Evolutionary conservation across 805 yeast genomes (phyloP).

Genomic region (Kazachstania psychrophila): DNA sequence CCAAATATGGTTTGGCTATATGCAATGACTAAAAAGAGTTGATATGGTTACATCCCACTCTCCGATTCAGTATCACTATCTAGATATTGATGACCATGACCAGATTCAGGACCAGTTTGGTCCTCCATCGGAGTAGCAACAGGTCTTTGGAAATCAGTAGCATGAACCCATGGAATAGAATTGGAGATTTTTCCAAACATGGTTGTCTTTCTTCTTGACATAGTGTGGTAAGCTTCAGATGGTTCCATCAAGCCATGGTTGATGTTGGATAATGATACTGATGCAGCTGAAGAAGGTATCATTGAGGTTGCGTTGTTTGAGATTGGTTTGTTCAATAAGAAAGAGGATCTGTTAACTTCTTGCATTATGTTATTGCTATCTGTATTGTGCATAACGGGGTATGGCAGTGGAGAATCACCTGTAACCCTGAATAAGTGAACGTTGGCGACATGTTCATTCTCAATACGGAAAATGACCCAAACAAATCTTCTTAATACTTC

Average conservation of each 20-base stretch:
- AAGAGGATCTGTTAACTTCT: neutral
- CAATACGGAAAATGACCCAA: slow-evolving; percentile 90
- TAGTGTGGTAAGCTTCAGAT: slow-evolving; percentile 15
- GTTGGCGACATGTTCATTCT: slow-evolving; percentile 91
- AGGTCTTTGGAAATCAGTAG: slow-evolving; percentile 74
- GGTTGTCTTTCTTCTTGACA: slow-evolving; percentile 20
- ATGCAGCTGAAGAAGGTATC: neutral
- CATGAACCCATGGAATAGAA: slow-evolving; percentile 65
- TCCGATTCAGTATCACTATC: slow-evolving; percentile 15
- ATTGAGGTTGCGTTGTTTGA: neutral
- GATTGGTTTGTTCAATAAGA: neutral
- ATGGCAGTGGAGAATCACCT: slow-evolving; percentile 80
- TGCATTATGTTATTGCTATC: slow-evolving; percentile 1
- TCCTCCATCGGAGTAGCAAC: slow-evolving; percentile 2
- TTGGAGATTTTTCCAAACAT: slow-evolving; percentile 26
- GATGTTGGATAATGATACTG: neutral
- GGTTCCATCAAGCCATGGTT: slow-evolving; percentile 12
- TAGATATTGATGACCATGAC: slow-evolving; percentile 3
- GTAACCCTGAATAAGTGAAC: slow-evolving; percentile 80
- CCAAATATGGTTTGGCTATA: too few relatives aligned
- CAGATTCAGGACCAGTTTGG: neutral
- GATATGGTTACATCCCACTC: slow-evolving; percentile 6
- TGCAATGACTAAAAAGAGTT: too few relatives aligned
- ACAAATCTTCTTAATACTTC: slow-evolving; percentile 76
- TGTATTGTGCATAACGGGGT: slow-evolving; percentile 29